Base-by-base conservation (phyloP, 495 filamentous ascomycete genomes). In the Aspergillus steynii region DNA sequence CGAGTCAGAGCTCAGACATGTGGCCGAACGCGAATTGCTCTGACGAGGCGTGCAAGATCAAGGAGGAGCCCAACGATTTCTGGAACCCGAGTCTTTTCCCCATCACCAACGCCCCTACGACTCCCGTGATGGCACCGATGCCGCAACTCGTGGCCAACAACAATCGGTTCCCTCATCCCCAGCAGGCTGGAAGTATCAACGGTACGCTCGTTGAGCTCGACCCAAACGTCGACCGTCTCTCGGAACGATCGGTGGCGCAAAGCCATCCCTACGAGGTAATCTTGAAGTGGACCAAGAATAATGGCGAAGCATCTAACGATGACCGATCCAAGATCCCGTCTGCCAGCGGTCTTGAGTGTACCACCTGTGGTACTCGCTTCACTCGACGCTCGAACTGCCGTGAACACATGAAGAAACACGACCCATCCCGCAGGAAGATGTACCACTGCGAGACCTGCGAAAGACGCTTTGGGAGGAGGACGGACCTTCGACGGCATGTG, bases 311-410 rank as follows among this genome's bases (percentile, higher is more conserved):
- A 60, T 34, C 67, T 32, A 68, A 67, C 46, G 34, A 34, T 37
- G 47, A 64, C 14, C 46, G 56, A n/a, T 49, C 28, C 15, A 64
- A 62, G 55, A 42, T 67, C 10, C 27, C 63, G 14, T 56, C 69
- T 47, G 65, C 62, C 0, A 63, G 60, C 47, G 92, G 89, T 58
- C 90, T 86, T 68, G 73, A 86, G 60, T 98, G 94, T 71, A 78
- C 84, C 28, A 73, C 87, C 10, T 98, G 94, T 71, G 88, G 88
- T 27, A 88, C 87, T 74, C 82, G 86, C 7, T 98, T 97, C 70
- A 90, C 90, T 61, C 78, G 94, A 55, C 89, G 86, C 68, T 97
- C 93, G 76, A 98, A 98, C 76, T 92, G 89, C 74, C 91, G 90
- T 68, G 88, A 91, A 56, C 94, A 98, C 73, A 82, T 95, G 81